These are phyloP conservation scores for Pythium guiyangense DNA, from an alignment of 352 stramenopile genomes.

Conservation along the genomic window DNA sequence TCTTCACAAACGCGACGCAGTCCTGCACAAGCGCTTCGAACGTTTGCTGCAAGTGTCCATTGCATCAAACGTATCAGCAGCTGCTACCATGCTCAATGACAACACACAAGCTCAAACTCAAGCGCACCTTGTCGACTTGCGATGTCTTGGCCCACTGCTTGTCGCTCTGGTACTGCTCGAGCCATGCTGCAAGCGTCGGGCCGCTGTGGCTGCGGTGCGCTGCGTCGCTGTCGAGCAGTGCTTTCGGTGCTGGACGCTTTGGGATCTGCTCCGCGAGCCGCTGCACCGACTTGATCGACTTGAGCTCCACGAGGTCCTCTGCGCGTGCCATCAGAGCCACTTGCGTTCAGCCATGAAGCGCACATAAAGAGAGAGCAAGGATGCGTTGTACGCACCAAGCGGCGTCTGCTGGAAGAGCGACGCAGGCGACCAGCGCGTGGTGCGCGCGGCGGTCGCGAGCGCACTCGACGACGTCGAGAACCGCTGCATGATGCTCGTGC, in stretches of 20 bases:
- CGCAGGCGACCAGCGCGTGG: neutral
- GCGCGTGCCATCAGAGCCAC: neutral
- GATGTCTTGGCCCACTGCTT: slow-evolving; percentile 11
- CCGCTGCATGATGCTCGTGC: slow-evolving; percentile 1
- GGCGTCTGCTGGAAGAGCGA: slow-evolving; percentile 29
- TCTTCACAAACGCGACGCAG: slow-evolving; percentile 33
- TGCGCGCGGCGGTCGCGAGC: neutral
- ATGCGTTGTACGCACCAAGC: slow-evolving; percentile 22
- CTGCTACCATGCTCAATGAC: neutral
- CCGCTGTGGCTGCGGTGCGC: neutral
- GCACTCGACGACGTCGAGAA: slow-evolving; percentile 1
- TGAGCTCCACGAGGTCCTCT: slow-evolving; percentile 53
- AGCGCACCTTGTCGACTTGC: slow-evolving; percentile 27
- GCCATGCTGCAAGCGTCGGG: slow-evolving; percentile 4
- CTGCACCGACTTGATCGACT: slow-evolving; percentile 49
- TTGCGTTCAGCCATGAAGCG: neutral
- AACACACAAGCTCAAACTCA: neutral
- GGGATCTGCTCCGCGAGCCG: slow-evolving; percentile 38
- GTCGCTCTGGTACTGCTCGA: slow-evolving; percentile 11
- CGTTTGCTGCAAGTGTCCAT: slow-evolving; percentile 11
- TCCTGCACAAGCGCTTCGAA: slow-evolving; percentile 52
- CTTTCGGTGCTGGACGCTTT: slow-evolving; percentile 4
- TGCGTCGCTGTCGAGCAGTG: neutral
- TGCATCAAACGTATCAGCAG: too few relatives aligned
- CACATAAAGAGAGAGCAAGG: neutral